phyloP scores from a whole-genome alignment of 108 stramenopile genomes.

The Seminavis robusta region DNA sequence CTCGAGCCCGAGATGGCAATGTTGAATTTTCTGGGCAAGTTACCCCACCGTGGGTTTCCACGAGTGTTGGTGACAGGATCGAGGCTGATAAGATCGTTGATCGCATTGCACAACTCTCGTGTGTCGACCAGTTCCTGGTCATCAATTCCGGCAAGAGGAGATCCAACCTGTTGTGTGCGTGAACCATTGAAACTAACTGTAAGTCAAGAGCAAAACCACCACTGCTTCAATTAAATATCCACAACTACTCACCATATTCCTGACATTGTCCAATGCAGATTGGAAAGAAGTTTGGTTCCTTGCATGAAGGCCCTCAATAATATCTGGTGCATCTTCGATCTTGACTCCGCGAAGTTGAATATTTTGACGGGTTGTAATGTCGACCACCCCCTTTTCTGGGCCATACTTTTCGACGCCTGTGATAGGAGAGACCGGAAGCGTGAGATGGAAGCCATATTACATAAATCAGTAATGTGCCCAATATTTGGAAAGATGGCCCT shows the following conservation, averaged over 20 bases:
- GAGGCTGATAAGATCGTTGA: conserved; percentile 82
- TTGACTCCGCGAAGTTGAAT: conserved; percentile 91
- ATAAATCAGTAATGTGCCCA: too few relatives aligned
- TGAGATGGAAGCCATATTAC: too few relatives aligned
- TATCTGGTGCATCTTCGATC: conserved; percentile 84
- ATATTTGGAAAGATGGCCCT: too few relatives aligned
- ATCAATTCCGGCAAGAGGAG: conserved; percentile 91
- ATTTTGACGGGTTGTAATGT: conserved; percentile 92
- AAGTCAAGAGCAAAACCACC: too few relatives aligned
- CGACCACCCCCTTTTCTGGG: conserved; percentile 77
- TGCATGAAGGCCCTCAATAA: conserved; percentile 86
- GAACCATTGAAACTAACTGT: too few relatives aligned
- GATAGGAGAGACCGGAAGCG: too few relatives aligned
- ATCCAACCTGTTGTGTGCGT: too few relatives aligned
- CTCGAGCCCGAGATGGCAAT: conserved; percentile 88
- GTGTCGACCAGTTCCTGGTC: conserved; percentile 90
- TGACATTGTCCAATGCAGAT: conserved; percentile 87
- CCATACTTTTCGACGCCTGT: conserved; percentile 88
- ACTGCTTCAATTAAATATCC: too few relatives aligned
- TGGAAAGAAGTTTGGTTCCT: conserved; percentile 86
- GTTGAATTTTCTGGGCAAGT: conserved; percentile 93
- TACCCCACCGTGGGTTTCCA: conserved; percentile 85
- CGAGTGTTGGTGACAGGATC: conserved; percentile 70
- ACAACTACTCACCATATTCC: conserved; percentile 94
- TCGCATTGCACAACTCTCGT: conserved; percentile 68